These are phyloP conservation scores for Piromyces finnis DNA, from an alignment of 192 early-diverging fungal genomes.

Conservation along the genomic window DNA sequence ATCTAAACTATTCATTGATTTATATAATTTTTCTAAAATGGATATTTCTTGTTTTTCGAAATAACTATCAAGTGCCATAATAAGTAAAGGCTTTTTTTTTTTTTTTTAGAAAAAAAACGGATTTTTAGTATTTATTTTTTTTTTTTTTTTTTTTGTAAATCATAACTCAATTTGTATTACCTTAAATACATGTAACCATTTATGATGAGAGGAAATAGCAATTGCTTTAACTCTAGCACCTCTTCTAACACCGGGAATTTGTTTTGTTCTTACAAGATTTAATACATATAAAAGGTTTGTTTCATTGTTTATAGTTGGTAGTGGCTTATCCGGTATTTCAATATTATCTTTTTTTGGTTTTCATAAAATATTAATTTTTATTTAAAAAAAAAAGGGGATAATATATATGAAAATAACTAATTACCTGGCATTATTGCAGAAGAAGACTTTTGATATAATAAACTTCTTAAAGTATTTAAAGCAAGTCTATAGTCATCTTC, in stretches of 20 bases:
- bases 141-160: no score
- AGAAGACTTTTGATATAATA: background rate
- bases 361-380: no score
- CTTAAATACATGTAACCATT: constrained; percentile 77
- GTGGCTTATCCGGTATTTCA: constrained; percentile 1
- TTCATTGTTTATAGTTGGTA: background rate
- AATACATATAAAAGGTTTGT: constrained; percentile 70
- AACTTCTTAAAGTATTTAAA: background rate
- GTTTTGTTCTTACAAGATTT: constrained; percentile 78
- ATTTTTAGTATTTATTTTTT: no score
- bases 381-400: no score
- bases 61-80: constrained; percentile 83
- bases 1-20: constrained; percentile 72
- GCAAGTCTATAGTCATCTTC: background rate
- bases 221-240: constrained; percentile 86
- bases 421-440: background rate
- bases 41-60: constrained; percentile 54
- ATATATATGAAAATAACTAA: no score
- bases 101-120: no score
- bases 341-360: background rate
- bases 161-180: no score
- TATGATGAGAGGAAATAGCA: constrained; percentile 78
- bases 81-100: constrained; percentile 76
- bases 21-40: constrained; percentile 59
- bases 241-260: constrained; percentile 63